phyloP scores from a whole-genome alignment of 345 rosid species.

The Erucastrum elatum region DNA sequence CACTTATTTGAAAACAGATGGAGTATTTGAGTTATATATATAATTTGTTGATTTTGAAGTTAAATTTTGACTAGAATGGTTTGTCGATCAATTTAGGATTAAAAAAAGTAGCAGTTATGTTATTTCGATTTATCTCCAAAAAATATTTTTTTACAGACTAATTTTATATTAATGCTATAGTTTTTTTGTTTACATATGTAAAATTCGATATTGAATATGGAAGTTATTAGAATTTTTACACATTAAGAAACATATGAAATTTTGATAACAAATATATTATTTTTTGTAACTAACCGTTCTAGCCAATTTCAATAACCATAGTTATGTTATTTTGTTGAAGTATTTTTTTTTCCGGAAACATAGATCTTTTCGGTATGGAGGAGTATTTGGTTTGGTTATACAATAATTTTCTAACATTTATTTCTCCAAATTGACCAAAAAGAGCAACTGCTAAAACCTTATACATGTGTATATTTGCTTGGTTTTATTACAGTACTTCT shows the following conservation, averaged over 20 bases:
- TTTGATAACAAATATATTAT: too few relatives aligned
- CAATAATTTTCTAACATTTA: not conserved
- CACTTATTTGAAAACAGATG: too few relatives aligned
- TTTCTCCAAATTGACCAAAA: not conserved
- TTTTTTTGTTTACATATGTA: not conserved
- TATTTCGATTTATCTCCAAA: not conserved
- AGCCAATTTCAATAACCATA: too few relatives aligned
- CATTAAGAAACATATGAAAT: too few relatives aligned
- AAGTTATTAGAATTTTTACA: not conserved
- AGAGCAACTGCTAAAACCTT: not conserved
- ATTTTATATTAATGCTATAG: not conserved
- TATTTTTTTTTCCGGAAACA: too few relatives aligned
- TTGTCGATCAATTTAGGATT: not conserved
- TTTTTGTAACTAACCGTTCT: too few relatives aligned
- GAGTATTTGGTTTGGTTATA: not conserved
- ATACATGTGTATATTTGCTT: not conserved
- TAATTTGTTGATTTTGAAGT: not conserved
- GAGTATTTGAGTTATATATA: not conserved
- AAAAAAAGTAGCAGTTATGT: not conserved
- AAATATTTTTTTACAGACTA: not conserved
- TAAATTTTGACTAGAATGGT: not conserved
- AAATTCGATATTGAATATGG: not conserved
- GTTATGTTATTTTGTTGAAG: too few relatives aligned
- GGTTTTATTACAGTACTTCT: constrained; percentile 53
- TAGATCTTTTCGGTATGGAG: too few relatives aligned